Conservation (phyloP, 1,139 yeast species). For the Pneumocystis jirovecii region DNA sequence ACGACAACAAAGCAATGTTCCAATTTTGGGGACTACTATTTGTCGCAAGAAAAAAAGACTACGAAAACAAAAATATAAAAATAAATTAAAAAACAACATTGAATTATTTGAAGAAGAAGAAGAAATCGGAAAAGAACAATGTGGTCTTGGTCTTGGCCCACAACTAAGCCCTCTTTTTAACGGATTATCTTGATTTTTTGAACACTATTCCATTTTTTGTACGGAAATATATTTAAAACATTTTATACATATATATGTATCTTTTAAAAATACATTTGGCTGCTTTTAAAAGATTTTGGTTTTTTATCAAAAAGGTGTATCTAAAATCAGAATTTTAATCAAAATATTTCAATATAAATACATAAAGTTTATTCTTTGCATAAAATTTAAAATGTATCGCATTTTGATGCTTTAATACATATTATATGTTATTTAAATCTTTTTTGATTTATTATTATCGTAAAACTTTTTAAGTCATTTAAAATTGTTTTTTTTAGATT, state of each 20-base stretch:
- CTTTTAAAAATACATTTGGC: no score
- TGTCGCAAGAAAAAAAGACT: not conserved
- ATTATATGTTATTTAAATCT: no score
- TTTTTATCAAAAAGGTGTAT: not conserved
- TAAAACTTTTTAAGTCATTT: no score
- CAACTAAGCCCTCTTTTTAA: not conserved
- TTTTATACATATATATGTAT: not conserved
- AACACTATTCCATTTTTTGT: not conserved
- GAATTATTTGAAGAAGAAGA: not conserved
- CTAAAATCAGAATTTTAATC: not conserved
- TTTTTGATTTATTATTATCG: no score
- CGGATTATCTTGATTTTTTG: not conserved
- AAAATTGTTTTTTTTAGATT: no score
- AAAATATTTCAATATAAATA: not conserved
- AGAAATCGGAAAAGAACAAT: not conserved
- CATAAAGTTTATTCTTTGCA: not conserved
- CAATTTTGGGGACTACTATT: not conserved
- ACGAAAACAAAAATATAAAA: not conserved
- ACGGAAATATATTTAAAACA: not conserved
- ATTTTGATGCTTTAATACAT: not conserved
- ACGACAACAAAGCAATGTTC: not conserved
- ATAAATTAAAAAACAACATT: not conserved
- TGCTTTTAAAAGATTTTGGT: not conserved
- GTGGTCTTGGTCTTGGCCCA: not conserved
- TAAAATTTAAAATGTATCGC: not conserved